Base-by-base conservation (phyloP, 768 basidiomycete species). In the Phylloporus sp. region DNA sequence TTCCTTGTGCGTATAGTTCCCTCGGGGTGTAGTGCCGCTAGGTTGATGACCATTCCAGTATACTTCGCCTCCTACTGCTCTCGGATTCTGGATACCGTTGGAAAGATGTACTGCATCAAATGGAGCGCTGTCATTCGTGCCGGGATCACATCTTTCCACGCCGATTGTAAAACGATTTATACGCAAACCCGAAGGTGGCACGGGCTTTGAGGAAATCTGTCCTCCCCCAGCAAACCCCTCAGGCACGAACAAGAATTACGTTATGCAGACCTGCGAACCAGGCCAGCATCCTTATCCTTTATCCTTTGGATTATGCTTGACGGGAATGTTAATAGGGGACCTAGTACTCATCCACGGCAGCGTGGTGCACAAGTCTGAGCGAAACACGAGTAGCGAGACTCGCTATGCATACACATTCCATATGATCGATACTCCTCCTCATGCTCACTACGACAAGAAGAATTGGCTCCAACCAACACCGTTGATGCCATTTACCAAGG, bases 351-450 rank as follows among this genome's bases (percentile, higher is more conserved):
- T 99, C 29, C 95, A 99, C 60, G 97, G 97, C 10, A 78, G 81
- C 20, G 92, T 97, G 2, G 72, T 97, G 54, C 97, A 99, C 73
- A 93, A 92, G 66, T 92, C 90, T 0, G 90, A 91, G 64, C 80
- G 82, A 48, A 99, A 99, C 67, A 79, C 77, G 1, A 91, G 89
- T 48, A 73, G 80, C 20, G 77, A 84, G 54, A 91, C 91, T 2
- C 80, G 97, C 49, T 91, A 85, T 57, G 95, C 95, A 26, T 99
- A 98, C 66, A 98, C 97, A 0, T 97, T 97, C 69, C 95, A 93
- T 59, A 91, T 92, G 90, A 85, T 93, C 43, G 91, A 95, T 61
- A 85, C 79, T 18, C 78, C 79, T 35, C 85, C 81, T 22, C 70
- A 78, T 59, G 88, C 83, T 7, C 70, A 64, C 35, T 97, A 95